A percentile compares a stretch with the other conserved stretches of the same genome.
phyloP scores from a whole-genome alignment of 164 flowering plant species.

The Akebia trifoliata region DNA sequence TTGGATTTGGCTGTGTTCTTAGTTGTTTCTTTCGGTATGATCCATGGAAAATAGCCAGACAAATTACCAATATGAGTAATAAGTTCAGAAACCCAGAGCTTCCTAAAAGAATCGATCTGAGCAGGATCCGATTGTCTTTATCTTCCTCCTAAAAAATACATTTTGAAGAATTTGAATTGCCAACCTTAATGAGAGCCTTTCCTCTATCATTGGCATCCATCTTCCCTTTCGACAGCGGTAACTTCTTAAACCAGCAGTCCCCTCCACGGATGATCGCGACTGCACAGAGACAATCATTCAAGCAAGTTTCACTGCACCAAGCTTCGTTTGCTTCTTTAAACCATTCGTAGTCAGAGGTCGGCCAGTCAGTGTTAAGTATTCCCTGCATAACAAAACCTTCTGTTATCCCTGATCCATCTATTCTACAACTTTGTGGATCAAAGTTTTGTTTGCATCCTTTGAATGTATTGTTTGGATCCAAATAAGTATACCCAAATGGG shows the following conservation, averaged over 20 bases:
- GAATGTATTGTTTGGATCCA: not conserved
- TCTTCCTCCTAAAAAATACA: not conserved
- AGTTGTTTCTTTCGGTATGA: not conserved
- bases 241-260: slow-evolving; percentile 20
- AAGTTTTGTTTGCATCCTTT: slow-evolving; percentile 14
- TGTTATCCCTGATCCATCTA: not conserved
- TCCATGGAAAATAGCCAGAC: not conserved
- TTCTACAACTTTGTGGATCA: not conserved
- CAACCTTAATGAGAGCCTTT: slow-evolving; percentile 19
- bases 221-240: slow-evolving; percentile 16
- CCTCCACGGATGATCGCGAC: slow-evolving; percentile 6
- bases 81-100: slow-evolving; percentile 5
- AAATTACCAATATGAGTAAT: not conserved
- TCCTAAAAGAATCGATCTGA: slow-evolving; percentile 1
- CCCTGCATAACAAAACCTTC: slow-evolving; percentile 12
- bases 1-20: not conserved
- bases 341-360: slow-evolving; percentile 13
- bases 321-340: slow-evolving; percentile 15
- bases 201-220: not conserved
- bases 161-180: slow-evolving; percentile 3
- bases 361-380: slow-evolving; percentile 35
- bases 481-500: slow-evolving; percentile 10
- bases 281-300: slow-evolving; percentile 22
- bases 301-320: slow-evolving; percentile 29
- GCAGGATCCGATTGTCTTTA: not conserved